Evolutionary conservation across 140 eudicot species (phyloP), one percentile per base, ranked within the genome.

Genomic region (Cichorium intybus): DNA sequence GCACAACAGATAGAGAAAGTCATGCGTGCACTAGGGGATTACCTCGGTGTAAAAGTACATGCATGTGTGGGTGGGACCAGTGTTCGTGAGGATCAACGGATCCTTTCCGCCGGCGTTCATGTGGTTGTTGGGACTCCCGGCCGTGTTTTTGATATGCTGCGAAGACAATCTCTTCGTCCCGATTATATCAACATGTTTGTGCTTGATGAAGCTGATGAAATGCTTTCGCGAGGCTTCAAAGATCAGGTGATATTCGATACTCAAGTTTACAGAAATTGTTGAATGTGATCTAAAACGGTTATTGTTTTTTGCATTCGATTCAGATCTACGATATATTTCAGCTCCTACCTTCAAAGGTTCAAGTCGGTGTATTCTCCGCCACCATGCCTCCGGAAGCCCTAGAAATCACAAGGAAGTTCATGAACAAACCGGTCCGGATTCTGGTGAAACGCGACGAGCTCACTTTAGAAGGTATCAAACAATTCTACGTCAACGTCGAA

Each of bases 361-460:
- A 76, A 37, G 81, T 76, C 22, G 81, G 81, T 9, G 77, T 76
- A 0, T 76, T 76, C 27, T 76, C 81, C 3, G 81, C 81, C 6
- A 76, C 81, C 23, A 76, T 76, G 81, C 81, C 81, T 4, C 81
- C 81, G 2, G 81, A 76, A 41, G 81, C 81, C 22, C 76, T 76
- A 12, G 81, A 76, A 29, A 76, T 76, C 34, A 76, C 81, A 56
- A 47, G 81, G 56, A 76, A 76, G 28, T 76, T 76, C 56, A 76
- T 76, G 81, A 76, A 76, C 71, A 69, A 76, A 60, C 81, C 81
- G 17, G 81, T 76, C 9, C 68, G 81, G 48, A 76, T 76, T 16
- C 81, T 76, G 26, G 81, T 76, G 39, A 76, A 76, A 22, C 81
- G 81, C 21, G 81, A 76, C 6, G 81, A 76, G 56, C 76, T 76